Conservation (phyloP, 179 eudicot species). For the Beta lomatogona region DNA sequence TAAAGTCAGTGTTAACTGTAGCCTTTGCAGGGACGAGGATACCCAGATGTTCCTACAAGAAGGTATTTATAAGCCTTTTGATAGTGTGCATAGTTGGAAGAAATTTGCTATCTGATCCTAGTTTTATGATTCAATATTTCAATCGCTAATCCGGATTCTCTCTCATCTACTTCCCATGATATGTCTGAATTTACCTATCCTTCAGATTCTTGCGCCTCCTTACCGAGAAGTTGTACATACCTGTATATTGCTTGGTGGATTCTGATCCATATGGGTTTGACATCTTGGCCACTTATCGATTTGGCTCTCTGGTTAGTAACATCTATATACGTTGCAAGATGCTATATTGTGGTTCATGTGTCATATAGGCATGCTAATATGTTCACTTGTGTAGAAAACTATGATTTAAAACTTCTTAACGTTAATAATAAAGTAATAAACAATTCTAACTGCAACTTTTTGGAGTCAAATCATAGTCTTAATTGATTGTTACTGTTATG, state of each 20-base stretch:
- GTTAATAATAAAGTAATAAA: not conserved
- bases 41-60: conserved; percentile 97
- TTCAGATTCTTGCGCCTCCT: conserved; percentile 86
- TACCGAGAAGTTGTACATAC: conserved; percentile 54
- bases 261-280: conserved; percentile 96
- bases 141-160: not conserved
- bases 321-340: not conserved
- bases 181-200: conserved; percentile 1
- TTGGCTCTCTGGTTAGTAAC: conserved; percentile 83
- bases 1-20: conserved; percentile 25
- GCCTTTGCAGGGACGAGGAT: conserved; percentile 82
- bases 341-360: conserved; percentile 2
- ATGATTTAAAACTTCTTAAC: not conserved
- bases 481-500: conserved; percentile 14
- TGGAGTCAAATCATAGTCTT: not conserved
- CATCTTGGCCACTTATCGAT: conserved; percentile 81
- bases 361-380: not conserved
- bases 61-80: conserved; percentile 46
- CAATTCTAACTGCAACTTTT: not conserved
- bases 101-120: not conserved
- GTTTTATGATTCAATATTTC: not conserved
- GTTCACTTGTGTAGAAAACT: not conserved
- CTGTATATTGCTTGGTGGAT: conserved; percentile 87
- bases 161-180: not conserved
- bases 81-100: not conserved